Base-by-base conservation (phyloP, 345 rosid genomes). In the Salix exigua region DNA sequence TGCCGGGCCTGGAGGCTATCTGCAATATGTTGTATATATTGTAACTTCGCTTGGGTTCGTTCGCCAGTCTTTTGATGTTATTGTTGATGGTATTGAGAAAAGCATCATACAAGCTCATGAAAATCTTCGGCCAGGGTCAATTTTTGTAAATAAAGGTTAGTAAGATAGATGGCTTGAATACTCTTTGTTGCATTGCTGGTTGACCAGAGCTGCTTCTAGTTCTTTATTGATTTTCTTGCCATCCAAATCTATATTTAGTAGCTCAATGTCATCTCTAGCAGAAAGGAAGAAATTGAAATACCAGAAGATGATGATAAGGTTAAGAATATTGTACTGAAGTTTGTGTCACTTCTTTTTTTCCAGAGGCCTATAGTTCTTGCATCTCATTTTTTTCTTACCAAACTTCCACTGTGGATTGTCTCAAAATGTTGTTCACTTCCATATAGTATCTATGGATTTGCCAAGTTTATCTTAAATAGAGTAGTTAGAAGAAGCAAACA, bases 1-100 rank as follows among this genome's bases (percentile, higher is more conserved):
- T 86, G 87, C 99, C 21, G 99, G 99, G 61, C 97, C 99, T n/a
- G 99, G 97, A 26, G 99, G 97, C 35, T 95, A 91, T 84, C 99
- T 95, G 73, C 99, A 95, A 82, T 93, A 95, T 83, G 90, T 93
- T 77, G 89, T 87, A 31, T 95, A 95, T 86, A 86, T 90, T 7
- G 84, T 95, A 28, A 92, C 99, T 73, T 95, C 99, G 35, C 89
- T 95, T 75, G 99, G 99, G 53, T 95, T 93, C 74, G 97, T 95
- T 69, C 92, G 90, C 62, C 93, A 92, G 85, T 95, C 97, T 38
- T 95, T 95, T 88, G 97, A 95, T 86, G 96, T 79, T 42, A 81
- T 95, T 75, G 99, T 95, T 26, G 92, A 93, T 87, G 99, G 99
- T 42, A 95, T 95, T 35, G 99, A 93, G 89, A 86, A 87, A 73